Evolutionary conservation across 2,329 filamentous ascomycete species (phyloP).

Genomic region (Trichoderma gracile): DNA sequence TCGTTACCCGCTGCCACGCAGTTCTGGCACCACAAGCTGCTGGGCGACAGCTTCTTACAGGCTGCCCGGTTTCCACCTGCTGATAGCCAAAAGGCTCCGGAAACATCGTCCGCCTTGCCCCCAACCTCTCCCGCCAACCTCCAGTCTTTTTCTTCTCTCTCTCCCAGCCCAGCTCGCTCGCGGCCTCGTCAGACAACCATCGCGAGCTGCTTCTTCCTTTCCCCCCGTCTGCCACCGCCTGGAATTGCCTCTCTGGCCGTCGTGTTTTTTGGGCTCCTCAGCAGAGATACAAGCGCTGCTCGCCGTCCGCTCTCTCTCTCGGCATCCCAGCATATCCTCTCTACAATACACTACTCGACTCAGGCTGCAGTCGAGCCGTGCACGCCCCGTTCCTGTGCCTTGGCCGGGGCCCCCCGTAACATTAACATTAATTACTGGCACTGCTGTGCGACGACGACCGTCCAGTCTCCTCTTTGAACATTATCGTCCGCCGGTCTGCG

Average conservation of each 20-base stretch:
- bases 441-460: slow-evolving; percentile 14
- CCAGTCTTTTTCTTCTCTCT: slow-evolving; percentile 29
- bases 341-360: slow-evolving; percentile 13
- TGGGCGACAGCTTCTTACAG: slow-evolving; percentile 21
- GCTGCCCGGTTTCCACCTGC: slow-evolving; percentile 24
- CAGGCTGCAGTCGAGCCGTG: slow-evolving; percentile 18
- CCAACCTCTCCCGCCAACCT: slow-evolving; percentile 34
- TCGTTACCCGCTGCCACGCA: slow-evolving; percentile 24
- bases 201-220: slow-evolving; percentile 31
- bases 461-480: slow-evolving; percentile 14
- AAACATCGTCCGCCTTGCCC: slow-evolving; percentile 32
- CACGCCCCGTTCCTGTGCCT: slow-evolving; percentile 23
- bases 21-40: slow-evolving; percentile 21
- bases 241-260: slow-evolving; percentile 35
- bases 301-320: not conserved
- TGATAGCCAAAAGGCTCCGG: slow-evolving; percentile 29
- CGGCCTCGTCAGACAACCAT: slow-evolving; percentile 31
- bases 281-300: not conserved
- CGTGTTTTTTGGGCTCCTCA: slow-evolving; percentile 21
- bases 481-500: slow-evolving; percentile 14
- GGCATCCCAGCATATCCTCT: slow-evolving; percentile 17
- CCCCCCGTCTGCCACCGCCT: slow-evolving; percentile 30
- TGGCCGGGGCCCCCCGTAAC: slow-evolving; percentile 17
- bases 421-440: slow-evolving; percentile 26
- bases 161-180: slow-evolving; percentile 27